Evolutionary conservation across 2,329 filamentous ascomycete species (phyloP).

Genomic region (Apiospora pterosperma): DNA sequence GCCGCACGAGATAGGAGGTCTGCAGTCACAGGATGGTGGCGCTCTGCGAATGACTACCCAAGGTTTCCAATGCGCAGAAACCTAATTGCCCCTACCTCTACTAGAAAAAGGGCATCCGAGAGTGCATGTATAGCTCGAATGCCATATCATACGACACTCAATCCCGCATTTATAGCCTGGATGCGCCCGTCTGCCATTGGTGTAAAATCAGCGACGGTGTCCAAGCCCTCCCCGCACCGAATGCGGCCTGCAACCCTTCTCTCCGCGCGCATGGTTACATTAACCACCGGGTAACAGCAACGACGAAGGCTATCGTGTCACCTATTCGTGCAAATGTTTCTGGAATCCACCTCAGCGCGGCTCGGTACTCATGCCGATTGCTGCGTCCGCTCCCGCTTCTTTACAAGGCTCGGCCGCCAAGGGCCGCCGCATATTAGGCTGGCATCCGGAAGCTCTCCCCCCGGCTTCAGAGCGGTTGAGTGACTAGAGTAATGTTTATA

Average conservation of each 20-base stretch:
- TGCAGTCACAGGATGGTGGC: no score
- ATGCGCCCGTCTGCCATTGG: constrained; percentile 1
- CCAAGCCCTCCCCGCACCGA: not conserved
- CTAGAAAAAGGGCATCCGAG: not conserved
- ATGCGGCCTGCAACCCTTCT: not conserved
- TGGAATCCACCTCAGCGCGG: not conserved
- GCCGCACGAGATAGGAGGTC: no score
- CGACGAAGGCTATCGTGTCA: not conserved
- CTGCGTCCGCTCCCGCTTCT: not conserved
- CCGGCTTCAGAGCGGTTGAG: not conserved
- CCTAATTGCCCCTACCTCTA: not conserved
- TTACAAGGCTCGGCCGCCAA: not conserved
- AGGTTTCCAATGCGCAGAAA: not conserved
- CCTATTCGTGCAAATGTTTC: not conserved
- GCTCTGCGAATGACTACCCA: no score
- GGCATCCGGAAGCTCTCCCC: no score
- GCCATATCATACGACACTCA: not conserved
- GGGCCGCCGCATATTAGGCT: not conserved
- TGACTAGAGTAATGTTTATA: not conserved
- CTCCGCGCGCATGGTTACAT: constrained; percentile 2
- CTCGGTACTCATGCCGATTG: not conserved
- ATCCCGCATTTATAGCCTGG: not conserved
- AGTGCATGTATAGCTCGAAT: not conserved
- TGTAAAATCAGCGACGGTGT: not conserved
- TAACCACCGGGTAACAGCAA: not conserved